Conservation (phyloP, 2,329 filamentous ascomycete species). For the Shiraia sp. region DNA sequence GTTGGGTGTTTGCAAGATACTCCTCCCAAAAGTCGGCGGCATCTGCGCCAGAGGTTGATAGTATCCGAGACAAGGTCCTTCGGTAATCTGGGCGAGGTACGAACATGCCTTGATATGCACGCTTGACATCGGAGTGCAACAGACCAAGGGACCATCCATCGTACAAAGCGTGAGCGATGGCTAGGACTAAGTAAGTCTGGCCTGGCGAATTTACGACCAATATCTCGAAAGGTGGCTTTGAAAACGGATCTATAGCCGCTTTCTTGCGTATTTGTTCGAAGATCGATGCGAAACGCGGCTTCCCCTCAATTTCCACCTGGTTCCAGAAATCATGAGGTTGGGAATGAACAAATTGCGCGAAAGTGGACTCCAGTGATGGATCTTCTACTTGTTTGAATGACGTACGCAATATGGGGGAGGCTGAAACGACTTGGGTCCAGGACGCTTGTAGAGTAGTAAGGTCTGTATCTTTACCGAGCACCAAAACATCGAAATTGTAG, state of each 20-base stretch:
- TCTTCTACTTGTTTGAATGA: constrained; percentile 70
- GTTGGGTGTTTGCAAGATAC: constrained; percentile 60
- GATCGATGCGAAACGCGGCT: constrained; percentile 34
- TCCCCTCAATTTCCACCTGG: constrained; percentile 15
- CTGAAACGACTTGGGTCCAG: constrained; percentile 63
- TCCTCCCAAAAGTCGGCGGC: constrained; percentile 71
- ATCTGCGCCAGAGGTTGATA: constrained; percentile 52
- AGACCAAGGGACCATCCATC: constrained; percentile 83
- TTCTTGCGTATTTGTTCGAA: constrained; percentile 42
- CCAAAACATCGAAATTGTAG: constrained; percentile 81
- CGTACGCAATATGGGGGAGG: constrained; percentile 75
- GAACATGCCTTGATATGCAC: constrained; percentile 61
- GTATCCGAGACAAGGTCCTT: constrained; percentile 58
- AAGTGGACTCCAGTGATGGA: constrained; percentile 58
- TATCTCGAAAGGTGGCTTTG: constrained; percentile 40
- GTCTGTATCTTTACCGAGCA: constrained; percentile 61
- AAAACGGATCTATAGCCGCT: constrained; percentile 21
- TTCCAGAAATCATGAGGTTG: constrained; percentile 42
- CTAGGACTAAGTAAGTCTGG: constrained; percentile 60
- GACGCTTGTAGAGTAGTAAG: constrained; percentile 61
- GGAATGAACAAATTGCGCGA: constrained; percentile 59
- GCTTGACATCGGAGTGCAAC: constrained; percentile 70
- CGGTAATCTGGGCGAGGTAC: constrained; percentile 54
- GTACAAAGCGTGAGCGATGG: constrained; percentile 84
- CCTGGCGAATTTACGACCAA: constrained; percentile 40